Evolutionary conservation across 2,329 filamentous ascomycete genomes (phyloP).

Genomic region (Apiospora koreana): DNA sequence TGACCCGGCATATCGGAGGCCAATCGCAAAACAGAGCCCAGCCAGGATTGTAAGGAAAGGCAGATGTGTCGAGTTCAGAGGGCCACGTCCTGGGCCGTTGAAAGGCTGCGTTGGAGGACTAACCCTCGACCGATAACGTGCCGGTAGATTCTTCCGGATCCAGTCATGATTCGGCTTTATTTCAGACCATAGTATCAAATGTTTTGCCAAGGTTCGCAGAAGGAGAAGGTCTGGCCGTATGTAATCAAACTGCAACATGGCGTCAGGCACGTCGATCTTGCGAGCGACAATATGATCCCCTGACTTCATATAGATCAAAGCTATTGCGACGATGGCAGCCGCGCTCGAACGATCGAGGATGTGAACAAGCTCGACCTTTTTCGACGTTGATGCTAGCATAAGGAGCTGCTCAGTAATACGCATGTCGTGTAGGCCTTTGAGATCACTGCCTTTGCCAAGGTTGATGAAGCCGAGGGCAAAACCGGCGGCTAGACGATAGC

Average conservation of each 20-base stretch:
- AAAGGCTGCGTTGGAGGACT: slow-evolving; percentile 58
- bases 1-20: slow-evolving; percentile 73
- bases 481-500: slow-evolving; percentile 92
- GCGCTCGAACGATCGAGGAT: slow-evolving; percentile 90
- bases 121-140: slow-evolving; percentile 63
- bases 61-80: slow-evolving; percentile 77
- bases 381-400: slow-evolving; percentile 80
- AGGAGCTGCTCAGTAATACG: slow-evolving; percentile 85
- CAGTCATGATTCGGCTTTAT: slow-evolving; percentile 75
- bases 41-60: slow-evolving; percentile 91
- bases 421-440: slow-evolving; percentile 92
- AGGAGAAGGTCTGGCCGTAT: slow-evolving; percentile 91
- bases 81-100: slow-evolving; percentile 26
- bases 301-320: slow-evolving; percentile 96
- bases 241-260: slow-evolving; percentile 90
- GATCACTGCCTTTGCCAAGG: slow-evolving; percentile 82
- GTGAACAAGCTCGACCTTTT: slow-evolving; percentile 89
- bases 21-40: slow-evolving; percentile 81
- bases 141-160: slow-evolving; percentile 74
- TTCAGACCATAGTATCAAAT: slow-evolving; percentile 89
- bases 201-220: slow-evolving; percentile 82
- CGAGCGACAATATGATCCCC: slow-evolving; percentile 83
- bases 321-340: slow-evolving; percentile 86
- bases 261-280: slow-evolving; percentile 92
- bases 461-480: slow-evolving; percentile 95